phyloP scores from a whole-genome alignment of 331 rosid genomes.

The Acacia pycnantha region DNA sequence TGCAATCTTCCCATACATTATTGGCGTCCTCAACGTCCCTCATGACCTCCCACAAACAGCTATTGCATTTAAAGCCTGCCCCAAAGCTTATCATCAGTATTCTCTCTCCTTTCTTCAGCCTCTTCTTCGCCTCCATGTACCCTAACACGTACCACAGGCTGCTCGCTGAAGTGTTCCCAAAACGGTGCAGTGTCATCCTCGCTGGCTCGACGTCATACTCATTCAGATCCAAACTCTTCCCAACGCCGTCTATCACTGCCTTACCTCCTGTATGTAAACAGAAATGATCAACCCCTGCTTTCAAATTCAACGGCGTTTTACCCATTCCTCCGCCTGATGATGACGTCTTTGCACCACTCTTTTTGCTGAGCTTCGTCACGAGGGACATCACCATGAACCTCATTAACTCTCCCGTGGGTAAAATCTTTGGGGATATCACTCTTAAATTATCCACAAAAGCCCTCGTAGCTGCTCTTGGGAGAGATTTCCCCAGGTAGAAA shows the following conservation, averaged over 20 bases:
- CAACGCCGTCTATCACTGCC: slow-evolving; percentile 90
- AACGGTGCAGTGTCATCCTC: slow-evolving; percentile 92
- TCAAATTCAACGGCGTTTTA: slow-evolving; percentile 60
- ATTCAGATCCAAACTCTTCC: slow-evolving; percentile 53
- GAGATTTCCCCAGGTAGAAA: slow-evolving; percentile 56
- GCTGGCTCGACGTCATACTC: slow-evolving; percentile 87
- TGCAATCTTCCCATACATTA: slow-evolving; percentile 84
- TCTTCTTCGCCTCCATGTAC: slow-evolving; percentile 92
- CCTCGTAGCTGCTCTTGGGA: slow-evolving; percentile 86
- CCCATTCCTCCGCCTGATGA: not conserved
- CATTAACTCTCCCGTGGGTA: slow-evolving; percentile 67
- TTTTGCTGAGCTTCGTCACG: slow-evolving; percentile 18
- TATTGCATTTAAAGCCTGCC: slow-evolving; percentile 93
- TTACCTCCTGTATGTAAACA: slow-evolving; percentile 92
- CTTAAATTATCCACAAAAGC: slow-evolving; percentile 75
- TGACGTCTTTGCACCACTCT: slow-evolving; percentile 12
- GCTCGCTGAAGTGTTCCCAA: slow-evolving; percentile 89
- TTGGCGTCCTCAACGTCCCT: slow-evolving; percentile 52
- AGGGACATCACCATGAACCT: slow-evolving; percentile 40
- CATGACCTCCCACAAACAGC: slow-evolving; percentile 83
- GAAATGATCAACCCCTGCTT: slow-evolving; percentile 82
- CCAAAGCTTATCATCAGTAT: slow-evolving; percentile 92
- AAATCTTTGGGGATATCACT: slow-evolving; percentile 59
- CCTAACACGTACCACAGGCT: slow-evolving; percentile 90
- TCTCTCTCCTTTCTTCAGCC: slow-evolving; percentile 65